These are phyloP conservation scores for Lachnellula occidentalis DNA, from an alignment of 2,329 filamentous ascomycete genomes.

Conservation along the genomic window DNA sequence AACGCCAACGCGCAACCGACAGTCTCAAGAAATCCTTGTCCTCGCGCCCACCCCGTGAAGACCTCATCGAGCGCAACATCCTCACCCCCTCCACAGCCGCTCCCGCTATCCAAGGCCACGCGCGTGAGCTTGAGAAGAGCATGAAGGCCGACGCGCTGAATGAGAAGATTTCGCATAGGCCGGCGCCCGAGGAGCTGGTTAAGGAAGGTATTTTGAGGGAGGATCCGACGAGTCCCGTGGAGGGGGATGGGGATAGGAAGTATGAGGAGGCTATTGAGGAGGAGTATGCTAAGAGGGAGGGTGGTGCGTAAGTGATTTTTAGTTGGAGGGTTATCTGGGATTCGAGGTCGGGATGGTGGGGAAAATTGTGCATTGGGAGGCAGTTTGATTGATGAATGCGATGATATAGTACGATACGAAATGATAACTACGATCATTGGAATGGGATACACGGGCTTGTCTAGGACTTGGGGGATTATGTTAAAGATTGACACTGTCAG, in stretches of 20 bases:
- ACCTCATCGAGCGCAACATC: conserved; percentile 83
- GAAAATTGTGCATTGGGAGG: background rate
- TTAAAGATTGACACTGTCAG: background rate
- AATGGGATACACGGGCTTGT: background rate
- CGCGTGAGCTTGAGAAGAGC: conserved; percentile 78
- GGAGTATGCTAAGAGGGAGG: conserved; percentile 59
- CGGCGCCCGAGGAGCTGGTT: conserved; percentile 69
- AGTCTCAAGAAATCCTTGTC: conserved; percentile 59
- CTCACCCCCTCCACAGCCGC: conserved; percentile 73
- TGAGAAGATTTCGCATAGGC: conserved; percentile 76
- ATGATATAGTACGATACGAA: conserved; percentile 9
- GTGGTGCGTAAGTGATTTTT: conserved; percentile 42
- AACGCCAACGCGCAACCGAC: conserved; percentile 57
- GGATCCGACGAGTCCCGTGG: conserved; percentile 52
- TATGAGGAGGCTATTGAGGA: conserved; percentile 59
- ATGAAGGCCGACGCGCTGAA: conserved; percentile 85
- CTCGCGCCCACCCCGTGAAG: conserved; percentile 61
- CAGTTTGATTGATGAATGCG: background rate
- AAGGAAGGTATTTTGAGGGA: conserved; percentile 73
- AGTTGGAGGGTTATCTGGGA: background rate
- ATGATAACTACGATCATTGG: background rate
- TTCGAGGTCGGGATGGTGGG: background rate
- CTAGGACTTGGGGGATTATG: background rate
- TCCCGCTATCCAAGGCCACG: conserved; percentile 71
- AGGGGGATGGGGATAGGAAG: conserved; percentile 29